These are phyloP conservation scores for Chlorella sp. DNA, from an alignment of 139 green algal species.

Conservation along the genomic window DNA sequence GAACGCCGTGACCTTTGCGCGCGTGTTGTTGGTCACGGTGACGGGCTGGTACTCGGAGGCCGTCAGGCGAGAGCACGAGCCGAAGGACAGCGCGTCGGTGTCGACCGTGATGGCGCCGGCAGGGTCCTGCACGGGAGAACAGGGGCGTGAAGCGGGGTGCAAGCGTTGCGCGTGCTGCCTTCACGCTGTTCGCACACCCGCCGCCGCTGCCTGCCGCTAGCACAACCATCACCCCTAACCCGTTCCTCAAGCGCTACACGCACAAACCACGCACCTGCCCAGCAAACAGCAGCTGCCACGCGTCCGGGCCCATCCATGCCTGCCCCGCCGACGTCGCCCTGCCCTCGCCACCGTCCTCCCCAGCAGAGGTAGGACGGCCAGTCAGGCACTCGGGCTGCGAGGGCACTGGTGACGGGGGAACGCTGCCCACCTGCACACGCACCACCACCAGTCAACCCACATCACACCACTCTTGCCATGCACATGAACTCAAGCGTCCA, in stretches of 20 bases:
- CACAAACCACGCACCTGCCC: conserved; percentile 16
- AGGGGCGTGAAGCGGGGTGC: background rate
- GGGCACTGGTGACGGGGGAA: background rate
- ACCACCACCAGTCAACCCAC: too few relatives aligned
- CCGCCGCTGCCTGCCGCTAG: too few relatives aligned
- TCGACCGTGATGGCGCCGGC: conserved; percentile 32
- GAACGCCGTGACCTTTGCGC: conserved; percentile 28
- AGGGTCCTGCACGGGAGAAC: conserved; percentile 22
- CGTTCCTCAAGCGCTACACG: too few relatives aligned
- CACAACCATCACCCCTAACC: too few relatives aligned
- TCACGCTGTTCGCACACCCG: too few relatives aligned
- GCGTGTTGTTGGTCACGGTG: conserved; percentile 39
- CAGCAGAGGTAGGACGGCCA: background rate
- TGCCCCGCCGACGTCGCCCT: background rate
- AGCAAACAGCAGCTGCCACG: conserved; percentile 45
- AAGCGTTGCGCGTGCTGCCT: too few relatives aligned
- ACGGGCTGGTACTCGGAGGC: conserved; percentile 41
- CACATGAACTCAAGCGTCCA: too few relatives aligned
- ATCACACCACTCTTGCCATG: too few relatives aligned
- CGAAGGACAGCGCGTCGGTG: conserved; percentile 44
- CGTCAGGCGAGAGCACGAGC: conserved; percentile 45
- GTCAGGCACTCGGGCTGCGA: background rate
- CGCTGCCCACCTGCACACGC: too few relatives aligned
- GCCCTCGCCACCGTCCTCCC: background rate
- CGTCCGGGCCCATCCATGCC: conserved; percentile 27